Evolutionary conservation across 306 rosid genomes (phyloP), one percentile per base, ranked within the genome.

Genomic region (Pyrus betulifolia): DNA sequence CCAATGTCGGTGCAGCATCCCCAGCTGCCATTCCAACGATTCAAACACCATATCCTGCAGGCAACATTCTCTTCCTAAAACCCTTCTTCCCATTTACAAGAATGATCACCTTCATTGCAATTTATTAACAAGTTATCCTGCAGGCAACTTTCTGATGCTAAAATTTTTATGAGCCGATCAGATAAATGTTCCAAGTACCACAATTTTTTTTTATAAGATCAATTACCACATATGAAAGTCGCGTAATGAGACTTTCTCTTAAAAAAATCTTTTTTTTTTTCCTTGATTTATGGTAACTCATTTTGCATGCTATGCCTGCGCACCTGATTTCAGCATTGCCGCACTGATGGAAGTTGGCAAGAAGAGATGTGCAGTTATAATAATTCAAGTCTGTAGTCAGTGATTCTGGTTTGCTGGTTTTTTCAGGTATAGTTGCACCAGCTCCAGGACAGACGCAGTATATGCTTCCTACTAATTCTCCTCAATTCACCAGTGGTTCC

Each of bases 11-110:
- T 70, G 75, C 70, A 28, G 81, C 70, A 45, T 58, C 81, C 49
- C 68, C 70, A 28, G 33, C 67, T 21, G 38, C 76, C 52, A 64
- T 77, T 44, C 70, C 81, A 31, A 69, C 81, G 3, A 70, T 77
- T 77, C 81, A 77, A 58, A 28, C 76, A 60, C 81, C 81, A 69
- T 77, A 69, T 61, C 81, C 70, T 31, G 54, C 81, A 69, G 81
- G 81, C 38, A 77, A 69, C 14, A 6, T 54, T 51, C 55, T 70
- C 38, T 6, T 51, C 21, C 21, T 45, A 44, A 57, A 57, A 58
- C 60, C 46, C 35, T 77, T 30, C 2, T 59, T 28, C 74, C 35
- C 67, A 3, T 59, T 59, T 54, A 21, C 8, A 14, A 18, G 14
- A 67, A 77, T 60, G 27, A 30, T 49, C 52, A 44, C 35, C 63